Conservation (phyloP, 2,329 filamentous ascomycete species). For the Microascus cirrosus region DNA sequence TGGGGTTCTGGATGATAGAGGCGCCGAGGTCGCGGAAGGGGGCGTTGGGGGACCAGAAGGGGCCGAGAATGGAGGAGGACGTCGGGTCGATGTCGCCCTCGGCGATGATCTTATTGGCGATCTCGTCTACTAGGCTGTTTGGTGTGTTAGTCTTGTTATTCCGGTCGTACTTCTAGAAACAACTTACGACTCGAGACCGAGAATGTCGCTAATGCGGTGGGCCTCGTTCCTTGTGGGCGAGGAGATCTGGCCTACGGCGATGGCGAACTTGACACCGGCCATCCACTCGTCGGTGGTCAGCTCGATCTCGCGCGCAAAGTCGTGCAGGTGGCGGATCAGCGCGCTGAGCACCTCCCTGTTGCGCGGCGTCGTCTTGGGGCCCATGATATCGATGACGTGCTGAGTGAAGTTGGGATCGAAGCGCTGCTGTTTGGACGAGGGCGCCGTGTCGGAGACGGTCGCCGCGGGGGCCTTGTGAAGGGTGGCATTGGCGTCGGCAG, state of each 20-base stretch:
- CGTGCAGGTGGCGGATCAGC: constrained; percentile 63
- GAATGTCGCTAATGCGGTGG: constrained; percentile 60
- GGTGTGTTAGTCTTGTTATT: background rate
- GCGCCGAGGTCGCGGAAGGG: constrained; percentile 59
- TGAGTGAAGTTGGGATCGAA: constrained; percentile 73
- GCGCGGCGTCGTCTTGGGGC: constrained; percentile 55
- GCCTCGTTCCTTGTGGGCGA: constrained; percentile 62
- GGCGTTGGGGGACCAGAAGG: constrained; percentile 67
- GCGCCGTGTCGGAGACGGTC: constrained; percentile 6
- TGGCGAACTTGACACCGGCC: constrained; percentile 62
- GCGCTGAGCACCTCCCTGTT: constrained; percentile 51
- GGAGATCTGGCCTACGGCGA: constrained; percentile 60
- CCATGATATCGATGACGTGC: constrained; percentile 62
- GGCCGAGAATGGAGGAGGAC: constrained; percentile 66
- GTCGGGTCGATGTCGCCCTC: constrained; percentile 53
- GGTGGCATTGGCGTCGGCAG: constrained; percentile 9
- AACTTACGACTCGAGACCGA: constrained; percentile 58
- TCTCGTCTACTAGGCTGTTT: constrained; percentile 51
- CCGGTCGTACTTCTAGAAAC: background rate
- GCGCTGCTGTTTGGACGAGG: constrained; percentile 9
- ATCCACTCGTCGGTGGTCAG: constrained; percentile 71
- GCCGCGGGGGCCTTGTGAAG: constrained; percentile 16
- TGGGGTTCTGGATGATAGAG: constrained; percentile 53
- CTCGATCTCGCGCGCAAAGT: constrained; percentile 68
- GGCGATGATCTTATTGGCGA: constrained; percentile 51